Evolutionary conservation across 129 eudicot genomes (phyloP).

Genomic region (Centella asiatica): DNA sequence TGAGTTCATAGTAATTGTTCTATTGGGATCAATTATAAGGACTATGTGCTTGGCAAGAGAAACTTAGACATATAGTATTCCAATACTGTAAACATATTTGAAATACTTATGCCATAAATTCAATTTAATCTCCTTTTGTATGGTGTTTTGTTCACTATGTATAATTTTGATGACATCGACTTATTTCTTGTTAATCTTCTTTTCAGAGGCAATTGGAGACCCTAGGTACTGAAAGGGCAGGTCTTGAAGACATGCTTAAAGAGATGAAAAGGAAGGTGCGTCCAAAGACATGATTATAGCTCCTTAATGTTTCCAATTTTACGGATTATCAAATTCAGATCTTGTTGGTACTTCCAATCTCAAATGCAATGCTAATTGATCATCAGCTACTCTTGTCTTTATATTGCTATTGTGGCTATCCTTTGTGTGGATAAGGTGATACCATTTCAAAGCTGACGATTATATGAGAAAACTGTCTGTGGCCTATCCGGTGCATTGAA

Average conservation of each 20-base stretch:
- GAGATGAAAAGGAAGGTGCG: slow-evolving; percentile 96
- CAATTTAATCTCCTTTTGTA: too few relatives aligned
- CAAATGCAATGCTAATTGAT: not conserved
- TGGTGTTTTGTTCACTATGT: not conserved
- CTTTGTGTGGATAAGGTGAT: too few relatives aligned
- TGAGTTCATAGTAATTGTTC: too few relatives aligned
- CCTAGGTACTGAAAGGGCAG: slow-evolving; percentile 90
- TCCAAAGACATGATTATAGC: slow-evolving; percentile 2
- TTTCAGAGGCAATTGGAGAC: slow-evolving; percentile 90
- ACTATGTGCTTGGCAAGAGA: too few relatives aligned
- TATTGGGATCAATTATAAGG: too few relatives aligned
- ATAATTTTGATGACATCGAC: not conserved
- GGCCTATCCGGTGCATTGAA: too few relatives aligned
- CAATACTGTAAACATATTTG: not conserved
- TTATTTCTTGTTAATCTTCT: slow-evolving; percentile 8
- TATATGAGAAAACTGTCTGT: too few relatives aligned
- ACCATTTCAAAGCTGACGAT: too few relatives aligned
- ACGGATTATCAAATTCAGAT: not conserved
- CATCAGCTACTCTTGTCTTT: too few relatives aligned
- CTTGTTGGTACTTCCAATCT: not conserved
- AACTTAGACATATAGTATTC: too few relatives aligned
- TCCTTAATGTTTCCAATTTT: not conserved
- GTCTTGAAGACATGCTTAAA: slow-evolving; percentile 98
- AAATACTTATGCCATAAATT: too few relatives aligned
- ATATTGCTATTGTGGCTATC: too few relatives aligned